Base-by-base conservation (phyloP, 2,329 filamentous ascomycete genomes). In the Purpureocillium takamizusanense region DNA sequence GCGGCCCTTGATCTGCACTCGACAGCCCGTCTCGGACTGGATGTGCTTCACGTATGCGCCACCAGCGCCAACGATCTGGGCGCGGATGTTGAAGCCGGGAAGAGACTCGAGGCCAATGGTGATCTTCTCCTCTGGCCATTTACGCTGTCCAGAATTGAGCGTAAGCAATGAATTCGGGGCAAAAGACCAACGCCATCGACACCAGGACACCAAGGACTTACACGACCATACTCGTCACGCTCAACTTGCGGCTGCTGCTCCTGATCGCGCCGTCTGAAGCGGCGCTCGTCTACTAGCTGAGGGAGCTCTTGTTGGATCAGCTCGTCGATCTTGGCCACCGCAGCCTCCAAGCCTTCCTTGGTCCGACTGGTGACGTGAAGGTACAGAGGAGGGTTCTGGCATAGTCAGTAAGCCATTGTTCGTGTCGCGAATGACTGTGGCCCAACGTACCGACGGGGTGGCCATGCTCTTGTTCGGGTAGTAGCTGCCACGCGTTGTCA, bases 381-480 rank as follows among this genome's bases (percentile, higher is more conserved):
- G 57, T 94, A 95, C 13, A 98, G 71, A 3, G 92, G 92, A 7
- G 92, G 92, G 51, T 87, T 90, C 89, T 95, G 49, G 3, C 13
- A 7, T 15, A 15, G 30, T 46, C 36, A 45, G 43, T 25, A 13
- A 34, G 27, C 35, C 3, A 40, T 21, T 16, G n/a, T 14, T 12
- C 16, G 18, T 13, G 9, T 13, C 17, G 13, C 1, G 35, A 7
- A 13, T 12, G 2, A 15, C n/a, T 13, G 14, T 15, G 11, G 11
- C 7, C 7, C 36, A 12, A 71, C 84, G 70, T 75, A 95, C 92
- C 59, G 86, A 77, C 40, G 89, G 80, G 12, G 89, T 95, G 27
- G 92, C 88, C 88, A 98, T 92, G 69, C 76, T 89, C 69, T 95
- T 97, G 65, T 97, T 94, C 2, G 92, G 92, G 53, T 92, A 94